phyloP scores from a whole-genome alignment of 257 asterid genomes.

The Penstemon eatonii region DNA sequence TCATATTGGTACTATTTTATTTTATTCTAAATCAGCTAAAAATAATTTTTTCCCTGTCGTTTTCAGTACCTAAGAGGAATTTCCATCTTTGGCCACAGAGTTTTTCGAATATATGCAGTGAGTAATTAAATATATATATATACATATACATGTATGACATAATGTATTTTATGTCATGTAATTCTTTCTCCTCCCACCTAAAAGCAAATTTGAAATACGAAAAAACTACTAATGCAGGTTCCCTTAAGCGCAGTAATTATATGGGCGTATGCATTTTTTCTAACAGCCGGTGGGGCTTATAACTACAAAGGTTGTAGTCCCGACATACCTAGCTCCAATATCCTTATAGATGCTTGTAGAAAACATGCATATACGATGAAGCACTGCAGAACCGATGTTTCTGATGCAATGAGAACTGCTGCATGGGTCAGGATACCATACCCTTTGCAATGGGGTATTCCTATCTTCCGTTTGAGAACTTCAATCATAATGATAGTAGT shows the following conservation, averaged over 20 bases:
- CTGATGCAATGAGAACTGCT: constrained; percentile 90
- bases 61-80: constrained; percentile 84
- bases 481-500: constrained; percentile 80
- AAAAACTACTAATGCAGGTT: constrained; percentile 56
- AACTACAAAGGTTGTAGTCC: constrained; percentile 87
- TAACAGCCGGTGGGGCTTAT: constrained; percentile 97
- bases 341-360: constrained; percentile 76
- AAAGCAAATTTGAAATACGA: background rate
- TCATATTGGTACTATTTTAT: constrained; percentile 4
- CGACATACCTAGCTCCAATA: constrained; percentile 82
- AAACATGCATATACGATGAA: constrained; percentile 94
- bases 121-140: constrained; percentile 22
- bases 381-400: constrained; percentile 95
- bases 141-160: background rate
- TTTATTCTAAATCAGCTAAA: constrained; percentile 16
- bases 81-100: constrained; percentile 75
- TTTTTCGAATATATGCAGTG: constrained; percentile 84
- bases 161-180: background rate
- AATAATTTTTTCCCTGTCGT: background rate
- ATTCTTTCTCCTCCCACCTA: background rate
- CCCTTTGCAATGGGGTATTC: constrained; percentile 97
- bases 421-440: constrained; percentile 95
- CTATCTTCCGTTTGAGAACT: constrained; percentile 81
- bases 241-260: constrained; percentile 80
- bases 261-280: constrained; percentile 93